These are phyloP conservation scores for Tulasnella sp. DNA, from an alignment of 768 basidiomycete genomes.

Conservation along the genomic window DNA sequence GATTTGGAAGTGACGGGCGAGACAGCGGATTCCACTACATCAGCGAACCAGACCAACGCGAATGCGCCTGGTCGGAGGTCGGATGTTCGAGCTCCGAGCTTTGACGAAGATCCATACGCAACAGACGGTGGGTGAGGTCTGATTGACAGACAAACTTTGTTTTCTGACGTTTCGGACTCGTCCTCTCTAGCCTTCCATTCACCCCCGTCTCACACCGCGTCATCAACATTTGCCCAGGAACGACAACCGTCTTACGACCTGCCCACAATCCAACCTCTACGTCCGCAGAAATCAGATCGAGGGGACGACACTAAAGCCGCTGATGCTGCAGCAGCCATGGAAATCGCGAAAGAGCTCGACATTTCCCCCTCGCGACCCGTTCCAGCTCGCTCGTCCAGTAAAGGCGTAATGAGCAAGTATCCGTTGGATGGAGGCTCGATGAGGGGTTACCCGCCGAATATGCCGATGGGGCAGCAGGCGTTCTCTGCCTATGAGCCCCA, in stretches of 20 bases:
- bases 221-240: background rate
- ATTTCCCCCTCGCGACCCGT: background rate
- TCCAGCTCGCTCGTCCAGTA: background rate
- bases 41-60: background rate
- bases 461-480: background rate
- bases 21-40: background rate
- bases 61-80: background rate
- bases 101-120: conserved; percentile 23
- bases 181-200: background rate
- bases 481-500: background rate
- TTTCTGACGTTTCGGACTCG: background rate
- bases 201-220: background rate
- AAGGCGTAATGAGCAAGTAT: background rate
- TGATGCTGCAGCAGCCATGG: conserved; percentile 27
- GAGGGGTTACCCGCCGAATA: background rate
- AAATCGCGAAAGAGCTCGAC: conserved; percentile 25
- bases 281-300: background rate
- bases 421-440: background rate
- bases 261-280: background rate
- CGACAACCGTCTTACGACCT: background rate
- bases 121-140: background rate
- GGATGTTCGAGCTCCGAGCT: background rate
- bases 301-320: conserved; percentile 16
- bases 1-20: background rate
- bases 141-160: background rate